Percentiles rank a stretch among this genome's conserved stretches.
Conservation (phyloP, 2,329 filamentous ascomycete genomes). For the Pyricularia sp. region DNA sequence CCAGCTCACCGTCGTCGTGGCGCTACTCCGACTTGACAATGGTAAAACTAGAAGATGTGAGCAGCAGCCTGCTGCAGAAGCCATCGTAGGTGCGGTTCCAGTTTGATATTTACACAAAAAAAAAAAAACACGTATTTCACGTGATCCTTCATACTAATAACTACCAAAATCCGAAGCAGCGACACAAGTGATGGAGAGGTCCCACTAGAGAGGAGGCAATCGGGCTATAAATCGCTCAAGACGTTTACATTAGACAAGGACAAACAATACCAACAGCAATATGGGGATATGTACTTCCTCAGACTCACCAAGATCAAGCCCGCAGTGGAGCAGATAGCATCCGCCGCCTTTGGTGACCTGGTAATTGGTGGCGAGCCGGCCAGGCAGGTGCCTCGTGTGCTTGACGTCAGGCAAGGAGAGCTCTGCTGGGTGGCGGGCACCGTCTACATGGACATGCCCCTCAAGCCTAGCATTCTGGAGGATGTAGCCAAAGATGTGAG, state of each 20-base stretch:
- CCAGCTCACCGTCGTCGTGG: neutral
- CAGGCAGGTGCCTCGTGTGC: constrained; percentile 67
- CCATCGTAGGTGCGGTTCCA: constrained; percentile 28
- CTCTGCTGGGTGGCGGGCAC: constrained; percentile 93
- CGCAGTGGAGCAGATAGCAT: constrained; percentile 60
- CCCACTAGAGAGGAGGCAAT: constrained; percentile 28
- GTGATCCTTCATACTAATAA: neutral
- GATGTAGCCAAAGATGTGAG: constrained; percentile 84
- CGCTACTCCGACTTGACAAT: constrained; percentile 17
- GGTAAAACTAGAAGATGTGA: constrained; percentile 30
- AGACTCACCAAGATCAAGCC: constrained; percentile 81
- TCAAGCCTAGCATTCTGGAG: constrained; percentile 92
- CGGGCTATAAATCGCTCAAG: constrained; percentile 58
- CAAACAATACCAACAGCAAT: constrained; percentile 83
- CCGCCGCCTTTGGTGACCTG: constrained; percentile 63
- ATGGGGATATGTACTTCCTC: constrained; percentile 94
- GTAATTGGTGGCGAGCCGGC: constrained; percentile 65
- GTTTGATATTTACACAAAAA: neutral
- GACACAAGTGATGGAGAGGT: neutral
- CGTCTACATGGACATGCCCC: constrained; percentile 90
- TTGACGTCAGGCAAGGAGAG: constrained; percentile 91
- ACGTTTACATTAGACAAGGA: constrained; percentile 61
- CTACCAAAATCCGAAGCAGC: neutral
- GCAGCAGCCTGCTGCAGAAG: constrained; percentile 30
- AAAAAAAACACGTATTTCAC: neutral